Percentiles rank a stretch among this genome's conserved stretches.
Conservation (phyloP, 257 asterid species). For the Linaria vulgaris region DNA sequence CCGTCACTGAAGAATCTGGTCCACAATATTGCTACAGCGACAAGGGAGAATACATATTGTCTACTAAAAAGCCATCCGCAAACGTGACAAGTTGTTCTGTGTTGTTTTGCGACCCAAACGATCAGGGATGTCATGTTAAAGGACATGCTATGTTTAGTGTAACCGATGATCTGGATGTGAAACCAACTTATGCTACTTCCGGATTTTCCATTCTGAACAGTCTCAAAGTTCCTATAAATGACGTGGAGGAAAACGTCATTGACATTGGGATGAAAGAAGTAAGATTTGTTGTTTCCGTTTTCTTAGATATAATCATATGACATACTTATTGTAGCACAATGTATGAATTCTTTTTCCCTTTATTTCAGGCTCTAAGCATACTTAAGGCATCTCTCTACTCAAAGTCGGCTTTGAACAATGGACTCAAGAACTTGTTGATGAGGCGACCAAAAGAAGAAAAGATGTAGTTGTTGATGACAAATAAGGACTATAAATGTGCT, state of each 20-base stretch:
- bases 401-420: no score
- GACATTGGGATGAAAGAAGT: constrained; percentile 23
- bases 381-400: not conserved
- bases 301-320: not conserved
- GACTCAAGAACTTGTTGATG: no score
- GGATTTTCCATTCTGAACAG: not conserved
- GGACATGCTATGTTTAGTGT: constrained; percentile 5
- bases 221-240: constrained; percentile 2
- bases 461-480: no score
- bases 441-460: no score
- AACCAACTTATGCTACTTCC: not conserved
- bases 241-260: constrained; percentile 18
- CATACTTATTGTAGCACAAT: no score
- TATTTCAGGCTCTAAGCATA: not conserved
- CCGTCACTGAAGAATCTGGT: not conserved
- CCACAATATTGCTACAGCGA: not conserved
- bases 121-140: constrained; percentile 9
- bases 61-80: no score
- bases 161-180: constrained; percentile 20
- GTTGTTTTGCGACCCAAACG: not conserved
- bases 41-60: no score
- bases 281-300: not conserved
- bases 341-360: no score
- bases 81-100: not conserved
- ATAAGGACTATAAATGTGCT: no score